These are phyloP conservation scores for Sparassis latifolia DNA, from an alignment of 1,284 basidiomycete genomes.

Conservation along the genomic window DNA sequence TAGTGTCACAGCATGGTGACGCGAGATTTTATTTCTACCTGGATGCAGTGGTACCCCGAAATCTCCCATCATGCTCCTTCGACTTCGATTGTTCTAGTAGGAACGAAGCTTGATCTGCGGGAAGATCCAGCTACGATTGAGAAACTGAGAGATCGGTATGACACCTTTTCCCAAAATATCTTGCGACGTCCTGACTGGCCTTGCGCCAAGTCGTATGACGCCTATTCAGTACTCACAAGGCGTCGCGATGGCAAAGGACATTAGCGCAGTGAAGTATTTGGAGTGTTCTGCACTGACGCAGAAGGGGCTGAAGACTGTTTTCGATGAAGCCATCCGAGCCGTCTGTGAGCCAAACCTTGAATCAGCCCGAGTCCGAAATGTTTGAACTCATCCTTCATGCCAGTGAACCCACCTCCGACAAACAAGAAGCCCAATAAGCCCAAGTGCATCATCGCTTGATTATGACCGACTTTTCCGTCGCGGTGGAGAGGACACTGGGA, in stretches of 20 bases:
- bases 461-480: not conserved
- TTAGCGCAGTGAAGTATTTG: constrained; percentile 93
- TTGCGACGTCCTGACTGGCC: constrained; percentile 3
- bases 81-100: constrained; percentile 92
- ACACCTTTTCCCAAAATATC: not conserved
- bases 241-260: constrained; percentile 87
- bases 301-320: constrained; percentile 95
- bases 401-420: constrained; percentile 71
- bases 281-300: constrained; percentile 98
- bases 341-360: constrained; percentile 59
- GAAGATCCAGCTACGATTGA: constrained; percentile 91
- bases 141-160: constrained; percentile 85
- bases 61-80: constrained; percentile 95
- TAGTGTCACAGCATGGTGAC: not conserved
- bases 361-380: not conserved
- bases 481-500: constrained; percentile 13
- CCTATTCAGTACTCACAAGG: constrained; percentile 93
- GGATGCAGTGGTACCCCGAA: constrained; percentile 86
- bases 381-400: not conserved
- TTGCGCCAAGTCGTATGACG: constrained; percentile 65
- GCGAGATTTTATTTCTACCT: constrained; percentile 9
- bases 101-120: constrained; percentile 96
- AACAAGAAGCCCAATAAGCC: constrained; percentile 42
- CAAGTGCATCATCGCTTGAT: constrained; percentile 70
- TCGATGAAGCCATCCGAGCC: constrained; percentile 93